Evolutionary conservation across 2,329 filamentous ascomycete genomes (phyloP).

Genomic region (Trichoderma sp.): DNA sequence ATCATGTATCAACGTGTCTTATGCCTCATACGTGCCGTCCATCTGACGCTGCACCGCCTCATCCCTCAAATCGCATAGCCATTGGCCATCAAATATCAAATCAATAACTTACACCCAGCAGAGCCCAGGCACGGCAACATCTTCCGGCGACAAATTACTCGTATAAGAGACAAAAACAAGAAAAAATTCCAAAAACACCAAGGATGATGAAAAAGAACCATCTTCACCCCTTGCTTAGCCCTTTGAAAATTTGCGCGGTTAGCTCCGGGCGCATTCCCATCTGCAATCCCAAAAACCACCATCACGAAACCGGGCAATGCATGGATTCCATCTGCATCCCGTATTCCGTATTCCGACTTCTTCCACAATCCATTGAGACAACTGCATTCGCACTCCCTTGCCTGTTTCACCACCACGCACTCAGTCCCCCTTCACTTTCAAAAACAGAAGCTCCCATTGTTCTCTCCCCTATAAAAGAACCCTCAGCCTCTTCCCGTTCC

Average conservation of each 20-base stretch:
- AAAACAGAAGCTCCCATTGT: not conserved
- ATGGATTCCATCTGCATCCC: not conserved
- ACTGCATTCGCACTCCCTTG: not conserved
- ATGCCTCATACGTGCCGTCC: not conserved
- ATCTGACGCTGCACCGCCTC: not conserved
- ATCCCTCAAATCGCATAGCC: not conserved
- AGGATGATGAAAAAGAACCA: not conserved
- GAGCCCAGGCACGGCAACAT: not conserved
- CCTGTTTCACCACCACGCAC: not conserved
- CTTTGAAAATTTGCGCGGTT: not conserved
- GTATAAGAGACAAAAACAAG: not conserved
- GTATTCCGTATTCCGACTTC: not conserved
- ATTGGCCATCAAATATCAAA: too few relatives aligned
- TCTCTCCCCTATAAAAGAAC: not conserved
- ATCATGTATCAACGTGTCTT: not conserved
- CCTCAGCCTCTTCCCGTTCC: not conserved
- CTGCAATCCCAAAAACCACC: not conserved
- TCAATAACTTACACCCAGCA: not conserved
- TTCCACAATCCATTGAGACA: not conserved
- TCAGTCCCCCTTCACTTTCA: not conserved
- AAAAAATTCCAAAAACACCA: not conserved
- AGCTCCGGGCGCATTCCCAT: not conserved
- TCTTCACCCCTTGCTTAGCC: not conserved
- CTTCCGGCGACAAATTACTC: not conserved
- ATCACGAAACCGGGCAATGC: not conserved